These are phyloP conservation scores for Globisporangium yorkense DNA, from an alignment of 352 stramenopile genomes.

Conservation along the genomic window DNA sequence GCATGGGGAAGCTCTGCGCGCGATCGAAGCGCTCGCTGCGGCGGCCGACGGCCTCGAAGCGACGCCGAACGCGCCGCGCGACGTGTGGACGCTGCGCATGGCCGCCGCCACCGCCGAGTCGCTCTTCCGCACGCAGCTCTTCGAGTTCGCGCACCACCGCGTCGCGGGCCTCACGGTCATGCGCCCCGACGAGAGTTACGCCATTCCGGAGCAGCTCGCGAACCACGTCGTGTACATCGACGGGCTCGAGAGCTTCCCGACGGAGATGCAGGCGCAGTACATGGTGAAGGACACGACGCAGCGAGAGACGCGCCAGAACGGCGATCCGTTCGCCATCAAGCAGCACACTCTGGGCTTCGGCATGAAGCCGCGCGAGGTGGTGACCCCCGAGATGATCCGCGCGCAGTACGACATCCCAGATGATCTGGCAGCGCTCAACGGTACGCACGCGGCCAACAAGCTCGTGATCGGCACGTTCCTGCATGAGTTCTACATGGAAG, in stretches of 20 bases:
- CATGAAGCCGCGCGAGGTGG: constrained; percentile 9
- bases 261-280: constrained; percentile 47
- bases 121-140: constrained; percentile 48
- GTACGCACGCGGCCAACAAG: constrained; percentile 27
- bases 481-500: constrained; percentile 58
- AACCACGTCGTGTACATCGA: constrained; percentile 53
- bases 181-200: constrained; percentile 30
- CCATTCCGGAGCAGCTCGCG: constrained; percentile 29
- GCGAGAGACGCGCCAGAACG: constrained; percentile 17
- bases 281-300: constrained; percentile 16
- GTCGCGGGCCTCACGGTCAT: constrained; percentile 29
- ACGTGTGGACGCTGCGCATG: constrained; percentile 45
- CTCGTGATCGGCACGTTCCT: constrained; percentile 69
- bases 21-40: constrained; percentile 19
- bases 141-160: constrained; percentile 34
- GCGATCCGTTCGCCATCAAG: constrained; percentile 30
- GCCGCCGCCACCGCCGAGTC: constrained; percentile 32
- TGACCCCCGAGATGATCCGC: constrained; percentile 42
- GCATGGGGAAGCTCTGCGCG: constrained; percentile 9
- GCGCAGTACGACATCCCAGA: constrained; percentile 56
- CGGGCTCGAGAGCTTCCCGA: constrained; percentile 69
- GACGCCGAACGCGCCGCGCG: constrained; percentile 20
- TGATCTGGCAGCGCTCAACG: constrained; percentile 5
- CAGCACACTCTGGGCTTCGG: constrained; percentile 9
- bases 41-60: constrained; percentile 6